Evolutionary conservation across 768 basidiomycete genomes (phyloP), one percentile per base, ranked within the genome.

Genomic region (Agrocybe praecox): DNA sequence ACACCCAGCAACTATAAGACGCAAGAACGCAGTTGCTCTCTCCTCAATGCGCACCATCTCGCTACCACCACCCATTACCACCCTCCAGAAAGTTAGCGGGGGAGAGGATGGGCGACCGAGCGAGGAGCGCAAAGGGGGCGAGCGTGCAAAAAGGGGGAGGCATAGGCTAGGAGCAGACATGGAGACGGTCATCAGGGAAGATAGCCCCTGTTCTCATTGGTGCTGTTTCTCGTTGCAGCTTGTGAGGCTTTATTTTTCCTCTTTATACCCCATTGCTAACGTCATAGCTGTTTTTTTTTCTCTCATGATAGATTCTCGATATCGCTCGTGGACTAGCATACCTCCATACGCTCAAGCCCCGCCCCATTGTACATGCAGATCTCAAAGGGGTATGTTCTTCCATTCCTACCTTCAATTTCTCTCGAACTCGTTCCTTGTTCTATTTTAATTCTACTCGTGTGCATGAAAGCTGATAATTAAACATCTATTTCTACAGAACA

Each of bases 281-380:
- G 18, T 6, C 34, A 40, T 22, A 11, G 18, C 21, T 42, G 9
- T 15, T 52, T 17, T 24, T 23, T n/a, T 46, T 33, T n/a, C 43
- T 23, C 33, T 12, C 24, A 6, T 40, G 18, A 17, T 46, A 81
- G 80, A 72, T 80, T 42, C 62, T 75, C 11, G 80, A 81, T 51
- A 65, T 79, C 18, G 73, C 74, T 22, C 65, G 72, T n/a, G 80
- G 80, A 14, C 58, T 81, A 45, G 47, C 69, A 4, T 79, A 81
- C 50, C 60, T 81, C 14, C 80, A 81, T 54, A 76, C 72, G 0
- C 68, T 72, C 58, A 50, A 62, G 33, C 75, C 74, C 0, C 6
- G 36, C 14, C 74, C 74, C 17, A 70, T 81, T 8, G 61, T 62
- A 1, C 72, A 71, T 45, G 70, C 71, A 3, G 71, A 73, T 53